A percentile compares a stretch with the other conserved stretches of the same genome.
These are phyloP conservation scores for Citrus hindsii DNA, from an alignment of 345 rosid genomes.

Conservation along the genomic window DNA sequence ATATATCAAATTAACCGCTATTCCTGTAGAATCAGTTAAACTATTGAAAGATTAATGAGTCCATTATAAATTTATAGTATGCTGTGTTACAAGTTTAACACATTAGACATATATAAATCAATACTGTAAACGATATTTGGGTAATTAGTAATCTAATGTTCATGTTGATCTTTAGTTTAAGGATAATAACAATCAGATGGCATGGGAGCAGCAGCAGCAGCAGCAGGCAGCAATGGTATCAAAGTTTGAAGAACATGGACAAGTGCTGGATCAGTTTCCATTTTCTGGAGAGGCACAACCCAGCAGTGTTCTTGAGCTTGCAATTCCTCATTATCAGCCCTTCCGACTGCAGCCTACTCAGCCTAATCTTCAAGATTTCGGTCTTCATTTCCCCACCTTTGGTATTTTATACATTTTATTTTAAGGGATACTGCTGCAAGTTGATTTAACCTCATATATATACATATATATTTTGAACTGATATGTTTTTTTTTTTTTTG, in stretches of 20 bases:
- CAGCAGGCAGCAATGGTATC: conserved; percentile 1
- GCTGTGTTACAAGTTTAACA: not conserved
- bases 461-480: not conserved
- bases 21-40: too few species aligned
- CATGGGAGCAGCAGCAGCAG: conserved; percentile 20
- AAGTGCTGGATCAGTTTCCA: conserved; percentile 21
- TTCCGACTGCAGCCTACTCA: conserved; percentile 21
- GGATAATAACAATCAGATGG: conserved; percentile 1
- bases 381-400: conserved; percentile 16
- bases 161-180: not conserved
- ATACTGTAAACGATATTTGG: not conserved
- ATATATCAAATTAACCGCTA: too few species aligned
- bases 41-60: too few species aligned
- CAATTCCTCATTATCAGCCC: conserved; percentile 14
- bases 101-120: not conserved
- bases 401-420: not conserved
- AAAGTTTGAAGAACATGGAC: conserved; percentile 7
- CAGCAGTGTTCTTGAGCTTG: conserved; percentile 26
- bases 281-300: conserved; percentile 22
- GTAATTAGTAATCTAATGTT: not conserved
- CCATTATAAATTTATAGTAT: too few species aligned
- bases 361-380: conserved; percentile 35
- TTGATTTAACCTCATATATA: not conserved
- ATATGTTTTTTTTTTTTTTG: too few species aligned
- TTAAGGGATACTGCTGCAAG: not conserved